Evolutionary conservation across 202 grass and related monocot genomes (phyloP), one percentile per base, ranked within the genome.

Genomic region (Hordeum pubiflorum): DNA sequence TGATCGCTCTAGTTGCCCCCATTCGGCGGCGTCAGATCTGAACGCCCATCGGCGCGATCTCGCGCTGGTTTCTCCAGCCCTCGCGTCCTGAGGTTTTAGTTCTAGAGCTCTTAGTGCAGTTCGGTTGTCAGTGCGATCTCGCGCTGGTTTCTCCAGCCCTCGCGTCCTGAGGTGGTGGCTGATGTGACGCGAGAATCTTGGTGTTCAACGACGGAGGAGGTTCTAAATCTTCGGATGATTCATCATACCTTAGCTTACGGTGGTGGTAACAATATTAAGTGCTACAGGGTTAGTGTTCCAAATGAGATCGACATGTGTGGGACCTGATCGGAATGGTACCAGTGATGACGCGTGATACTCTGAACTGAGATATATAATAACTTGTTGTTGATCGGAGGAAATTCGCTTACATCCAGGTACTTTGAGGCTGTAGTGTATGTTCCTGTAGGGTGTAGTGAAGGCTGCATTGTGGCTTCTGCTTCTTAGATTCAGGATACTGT

Each of bases 61-160:
- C 71, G 41, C 27, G 5, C 26, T 23, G 22, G 17, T 33, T 34
- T 38, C 66, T 39, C 33, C 36, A 27, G 13, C 48, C 43, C 5
- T 66, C 22, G 59, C 24, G 27, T 3, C 1, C 22, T 48, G 21
- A 10, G 22, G 40, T 43, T 71, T 17, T 72, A 64, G 26, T 66
- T 77, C 36, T 34, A 20, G 27, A 64, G 34, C 58, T 77, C 18
- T 24, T 34, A 20, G 27, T 4, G 34, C 36, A 33, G 37, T 9
- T 75, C 29, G 13, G 29, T 48, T 73, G 22, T 17, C 38, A 62
- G 7, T 29, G 64, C 64, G 81, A 88, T 85, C 87, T 81, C 71
- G 41, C 27, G 5, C 24, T 23, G 22, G 15, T 33, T 33, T 37
- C 66, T 38, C 33, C 34, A 26, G 12, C 48, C 43, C 5, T 66